phyloP scores from a whole-genome alignment of 495 filamentous ascomycete species.

The Aspergillus bertholletiae region DNA sequence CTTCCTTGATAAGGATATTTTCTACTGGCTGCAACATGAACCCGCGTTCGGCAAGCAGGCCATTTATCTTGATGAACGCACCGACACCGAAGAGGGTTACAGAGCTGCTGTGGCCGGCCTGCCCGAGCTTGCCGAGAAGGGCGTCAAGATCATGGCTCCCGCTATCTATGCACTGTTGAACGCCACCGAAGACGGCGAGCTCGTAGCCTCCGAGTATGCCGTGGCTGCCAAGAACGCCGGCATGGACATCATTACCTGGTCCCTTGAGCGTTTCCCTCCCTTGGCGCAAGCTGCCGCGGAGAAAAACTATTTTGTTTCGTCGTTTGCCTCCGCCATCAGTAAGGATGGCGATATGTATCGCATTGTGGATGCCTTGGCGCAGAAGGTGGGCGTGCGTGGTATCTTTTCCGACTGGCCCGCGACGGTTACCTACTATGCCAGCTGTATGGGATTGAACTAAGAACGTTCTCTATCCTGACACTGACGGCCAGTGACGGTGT shows the following conservation, averaged over 20 bases:
- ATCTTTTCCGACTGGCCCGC: slow-evolving; percentile 63
- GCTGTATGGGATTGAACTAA: slow-evolving; percentile 44
- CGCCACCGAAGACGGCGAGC: slow-evolving; percentile 12
- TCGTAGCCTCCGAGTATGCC: slow-evolving; percentile 24
- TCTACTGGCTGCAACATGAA: slow-evolving; percentile 58
- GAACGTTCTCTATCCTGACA: too few relatives aligned
- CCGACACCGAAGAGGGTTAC: slow-evolving; percentile 42
- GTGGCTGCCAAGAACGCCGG: slow-evolving; percentile 48
- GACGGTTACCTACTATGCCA: slow-evolving; percentile 60
- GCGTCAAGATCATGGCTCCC: slow-evolving; percentile 18
- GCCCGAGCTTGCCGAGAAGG: slow-evolving; percentile 7
- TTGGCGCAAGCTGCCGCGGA: slow-evolving; percentile 38
- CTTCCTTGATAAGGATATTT: slow-evolving; percentile 56
- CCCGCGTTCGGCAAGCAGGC: slow-evolving; percentile 55
- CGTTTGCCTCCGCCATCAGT: slow-evolving; percentile 45
- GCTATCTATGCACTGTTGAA: slow-evolving; percentile 18
- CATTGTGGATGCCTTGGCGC: slow-evolving; percentile 53
- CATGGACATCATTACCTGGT: slow-evolving; percentile 58
- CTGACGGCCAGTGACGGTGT: too few relatives aligned
- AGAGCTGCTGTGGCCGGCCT: slow-evolving; percentile 31
- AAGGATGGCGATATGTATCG: slow-evolving; percentile 58
- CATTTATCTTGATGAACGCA: slow-evolving; percentile 54
- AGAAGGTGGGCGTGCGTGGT: slow-evolving; percentile 50
- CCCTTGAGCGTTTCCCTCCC: slow-evolving; percentile 56
- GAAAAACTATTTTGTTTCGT: slow-evolving; percentile 52